Evolutionary conservation across 768 basidiomycete genomes (phyloP).

Genomic region (Sporobolomyces roseus): DNA sequence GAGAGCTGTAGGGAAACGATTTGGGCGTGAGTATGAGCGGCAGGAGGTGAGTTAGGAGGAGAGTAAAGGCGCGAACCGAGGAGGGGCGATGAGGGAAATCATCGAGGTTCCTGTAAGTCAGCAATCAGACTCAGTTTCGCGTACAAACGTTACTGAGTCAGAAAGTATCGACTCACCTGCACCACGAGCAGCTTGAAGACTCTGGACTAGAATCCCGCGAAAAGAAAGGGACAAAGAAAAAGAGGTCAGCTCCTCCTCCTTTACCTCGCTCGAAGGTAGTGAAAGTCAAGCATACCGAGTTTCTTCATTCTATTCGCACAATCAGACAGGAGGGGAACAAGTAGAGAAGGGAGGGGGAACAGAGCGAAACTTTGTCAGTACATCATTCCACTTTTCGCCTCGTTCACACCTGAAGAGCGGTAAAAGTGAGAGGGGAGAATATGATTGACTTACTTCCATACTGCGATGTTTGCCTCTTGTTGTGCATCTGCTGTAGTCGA

Average conservation of each 20-base stretch:
- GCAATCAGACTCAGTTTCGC: background rate
- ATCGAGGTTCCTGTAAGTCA: conserved; percentile 81
- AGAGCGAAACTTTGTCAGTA: background rate
- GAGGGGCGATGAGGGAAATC: conserved; percentile 96
- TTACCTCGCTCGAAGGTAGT: background rate
- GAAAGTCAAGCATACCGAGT: conserved; percentile 9
- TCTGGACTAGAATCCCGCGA: too few relatives aligned
- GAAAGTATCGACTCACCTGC: conserved; percentile 25
- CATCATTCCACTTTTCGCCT: background rate
- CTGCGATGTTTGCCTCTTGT: conserved; percentile 34
- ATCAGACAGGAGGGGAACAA: too few relatives aligned
- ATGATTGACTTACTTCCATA: conserved; percentile 33
- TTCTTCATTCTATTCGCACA: conserved; percentile 27
- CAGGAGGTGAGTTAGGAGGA: conserved; percentile 53
- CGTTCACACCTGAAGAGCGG: background rate
- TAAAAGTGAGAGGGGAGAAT: background rate
- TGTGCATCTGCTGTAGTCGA: conserved; percentile 14
- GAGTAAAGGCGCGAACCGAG: conserved; percentile 59
- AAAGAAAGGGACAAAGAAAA: background rate
- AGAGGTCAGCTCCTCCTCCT: background rate
- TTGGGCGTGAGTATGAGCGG: too few relatives aligned
- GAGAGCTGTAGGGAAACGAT: too few relatives aligned
- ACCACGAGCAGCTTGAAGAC: conserved; percentile 87
- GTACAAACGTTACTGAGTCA: background rate
- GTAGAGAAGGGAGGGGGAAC: too few relatives aligned